These are phyloP conservation scores for Cladorrhinum sp. DNA, from an alignment of 2,329 filamentous ascomycete species.

Conservation along the genomic window DNA sequence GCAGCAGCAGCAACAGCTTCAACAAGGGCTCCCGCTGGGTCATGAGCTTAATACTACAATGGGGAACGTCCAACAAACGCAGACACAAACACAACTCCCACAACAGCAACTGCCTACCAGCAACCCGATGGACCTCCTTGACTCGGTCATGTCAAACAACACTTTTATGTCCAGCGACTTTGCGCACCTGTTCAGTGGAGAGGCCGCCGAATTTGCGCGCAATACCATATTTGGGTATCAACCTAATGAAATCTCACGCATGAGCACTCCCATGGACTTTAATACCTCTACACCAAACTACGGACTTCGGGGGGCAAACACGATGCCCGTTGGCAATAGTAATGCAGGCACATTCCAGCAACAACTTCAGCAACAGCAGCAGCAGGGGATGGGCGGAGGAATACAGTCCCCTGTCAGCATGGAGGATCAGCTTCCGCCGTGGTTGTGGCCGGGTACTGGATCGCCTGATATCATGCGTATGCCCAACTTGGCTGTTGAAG, in stretches of 20 bases:
- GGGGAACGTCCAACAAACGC: not conserved
- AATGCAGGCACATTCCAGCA: not conserved
- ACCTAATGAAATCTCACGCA: slow-evolving; percentile 2
- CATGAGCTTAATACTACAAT: not conserved
- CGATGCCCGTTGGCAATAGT: not conserved
- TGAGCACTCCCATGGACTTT: slow-evolving; percentile 11
- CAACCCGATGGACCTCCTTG: slow-evolving; percentile 20
- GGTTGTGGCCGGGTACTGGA: slow-evolving; percentile 48
- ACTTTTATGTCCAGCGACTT: slow-evolving; percentile 24
- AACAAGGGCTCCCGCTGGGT: not conserved
- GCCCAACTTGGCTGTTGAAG: slow-evolving; percentile 26
- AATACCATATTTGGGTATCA: slow-evolving; percentile 16
- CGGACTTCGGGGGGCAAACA: not conserved
- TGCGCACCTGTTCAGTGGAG: slow-evolving; percentile 12
- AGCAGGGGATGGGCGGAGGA: slow-evolving; percentile 9
- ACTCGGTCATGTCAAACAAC: slow-evolving; percentile 21
- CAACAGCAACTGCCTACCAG: not conserved
- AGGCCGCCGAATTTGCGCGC: slow-evolving; percentile 5
- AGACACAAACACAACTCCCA: not conserved
- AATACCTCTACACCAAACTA: slow-evolving; percentile 8
- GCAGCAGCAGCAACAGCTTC: slow-evolving; percentile 10
- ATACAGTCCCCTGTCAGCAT: slow-evolving; percentile 19
- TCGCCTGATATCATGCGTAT: slow-evolving; percentile 19
- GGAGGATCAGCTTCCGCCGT: slow-evolving; percentile 51
- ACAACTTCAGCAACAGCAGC: slow-evolving; percentile 12